Percentiles rank a stretch among this genome's conserved stretches.
phyloP scores from a whole-genome alignment of 2,329 filamentous ascomycete species.

The Ophiocordyceps robertsii region DNA sequence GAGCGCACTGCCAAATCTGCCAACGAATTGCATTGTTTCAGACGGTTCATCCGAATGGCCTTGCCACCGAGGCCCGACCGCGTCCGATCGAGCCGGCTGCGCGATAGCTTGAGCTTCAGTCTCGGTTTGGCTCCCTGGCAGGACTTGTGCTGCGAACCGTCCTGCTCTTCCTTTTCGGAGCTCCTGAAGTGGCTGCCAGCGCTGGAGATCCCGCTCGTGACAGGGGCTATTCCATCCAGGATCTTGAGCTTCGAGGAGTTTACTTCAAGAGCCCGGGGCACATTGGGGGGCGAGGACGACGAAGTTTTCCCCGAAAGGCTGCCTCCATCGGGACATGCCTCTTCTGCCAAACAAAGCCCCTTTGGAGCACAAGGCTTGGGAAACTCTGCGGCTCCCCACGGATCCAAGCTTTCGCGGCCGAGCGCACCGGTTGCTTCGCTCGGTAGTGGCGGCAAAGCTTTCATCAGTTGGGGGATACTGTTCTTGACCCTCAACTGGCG shows the following conservation, averaged over 20 bases:
- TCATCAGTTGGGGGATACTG: slow-evolving; percentile 38
- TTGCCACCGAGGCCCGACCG: slow-evolving; percentile 5
- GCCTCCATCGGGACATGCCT: background rate
- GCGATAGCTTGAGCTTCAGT: slow-evolving; percentile 20
- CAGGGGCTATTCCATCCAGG: slow-evolving; percentile 10
- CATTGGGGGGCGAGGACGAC: background rate
- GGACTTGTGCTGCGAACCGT: background rate
- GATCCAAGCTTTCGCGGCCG: background rate
- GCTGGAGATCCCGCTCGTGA: slow-evolving; percentile 1
- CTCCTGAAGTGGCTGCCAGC: background rate
- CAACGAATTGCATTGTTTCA: slow-evolving; percentile 19
- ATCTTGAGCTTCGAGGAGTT: slow-evolving; percentile 15
- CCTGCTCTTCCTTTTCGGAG: background rate
- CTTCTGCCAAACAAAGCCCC: background rate
- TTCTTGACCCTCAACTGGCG: slow-evolving; percentile 31
- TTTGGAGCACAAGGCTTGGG: background rate
- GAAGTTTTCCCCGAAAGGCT: background rate
- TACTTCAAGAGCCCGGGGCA: background rate
- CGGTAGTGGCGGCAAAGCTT: slow-evolving; percentile 34
- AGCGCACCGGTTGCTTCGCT: slow-evolving; percentile 8
- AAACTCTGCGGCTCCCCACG: background rate
- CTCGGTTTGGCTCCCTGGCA: slow-evolving; percentile 10
- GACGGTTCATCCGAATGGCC: slow-evolving; percentile 8
- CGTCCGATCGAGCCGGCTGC: slow-evolving; percentile 12
- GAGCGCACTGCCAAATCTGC: slow-evolving; percentile 13